Evolutionary conservation across 1,139 yeast species (phyloP).

Genomic region (Hyphopichia burtonii): DNA sequence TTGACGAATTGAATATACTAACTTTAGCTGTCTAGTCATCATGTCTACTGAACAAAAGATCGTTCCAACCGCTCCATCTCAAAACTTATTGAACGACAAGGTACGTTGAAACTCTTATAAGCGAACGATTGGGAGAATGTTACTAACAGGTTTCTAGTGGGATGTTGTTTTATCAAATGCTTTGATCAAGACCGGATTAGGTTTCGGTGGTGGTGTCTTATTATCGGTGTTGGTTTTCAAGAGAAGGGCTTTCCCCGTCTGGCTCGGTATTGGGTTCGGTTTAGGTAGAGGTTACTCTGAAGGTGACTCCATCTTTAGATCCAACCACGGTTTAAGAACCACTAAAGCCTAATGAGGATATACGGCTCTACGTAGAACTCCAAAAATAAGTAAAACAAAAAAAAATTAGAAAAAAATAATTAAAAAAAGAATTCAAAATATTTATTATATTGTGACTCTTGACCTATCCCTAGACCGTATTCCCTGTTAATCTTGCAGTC

Average conservation of each 20-base stretch:
- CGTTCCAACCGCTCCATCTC: constrained; percentile 49
- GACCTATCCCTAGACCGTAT: not conserved
- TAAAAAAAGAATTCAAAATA: not conserved
- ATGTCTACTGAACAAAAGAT: constrained; percentile 30
- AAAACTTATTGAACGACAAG: constrained; percentile 74
- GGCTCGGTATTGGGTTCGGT: constrained; percentile 96
- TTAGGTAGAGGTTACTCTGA: constrained; percentile 97
- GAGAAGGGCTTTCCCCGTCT: constrained; percentile 95
- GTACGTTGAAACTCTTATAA: no score
- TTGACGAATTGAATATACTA: no score
- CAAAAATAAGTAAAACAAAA: not conserved
- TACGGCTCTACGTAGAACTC: no score
- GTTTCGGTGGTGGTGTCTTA: constrained; percentile 94
- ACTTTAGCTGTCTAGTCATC: not conserved
- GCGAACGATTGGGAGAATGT: no score
- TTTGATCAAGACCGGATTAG: constrained; percentile 93
- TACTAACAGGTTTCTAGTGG: constrained; percentile 54
- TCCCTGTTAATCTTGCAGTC: no score
- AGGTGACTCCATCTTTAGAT: constrained; percentile 95
- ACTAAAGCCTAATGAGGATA: constrained; percentile 62
- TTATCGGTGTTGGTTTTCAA: constrained; percentile 88
- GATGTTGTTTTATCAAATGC: constrained; percentile 94
- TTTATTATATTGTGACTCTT: not conserved
- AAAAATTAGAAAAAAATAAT: not conserved
- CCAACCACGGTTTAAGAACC: constrained; percentile 69